Evolutionary conservation across 2,329 filamentous ascomycete species (phyloP), one percentile per base, ranked within the genome.

Genomic region (Apiospora aurea): DNA sequence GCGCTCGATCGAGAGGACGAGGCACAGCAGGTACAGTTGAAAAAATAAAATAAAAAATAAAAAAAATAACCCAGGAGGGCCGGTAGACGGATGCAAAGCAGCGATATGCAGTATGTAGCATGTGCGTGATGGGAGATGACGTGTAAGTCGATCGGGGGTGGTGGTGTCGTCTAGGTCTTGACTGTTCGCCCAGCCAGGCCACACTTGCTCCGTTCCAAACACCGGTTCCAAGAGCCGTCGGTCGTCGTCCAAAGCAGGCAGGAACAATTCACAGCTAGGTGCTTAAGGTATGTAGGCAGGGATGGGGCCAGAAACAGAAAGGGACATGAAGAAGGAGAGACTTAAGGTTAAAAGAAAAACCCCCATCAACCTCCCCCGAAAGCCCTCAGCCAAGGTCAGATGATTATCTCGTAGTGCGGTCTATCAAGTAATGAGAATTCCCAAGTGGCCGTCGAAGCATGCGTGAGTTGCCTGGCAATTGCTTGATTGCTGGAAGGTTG

Each of bases 391-490:
- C 34, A 41, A 57, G 16, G 34, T 64, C 57, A 41, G 34, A 64
- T 41, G 57, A 64, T 64, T 64, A 41, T 38, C 57, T 64, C 57
- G 41, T 64, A 64, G 57, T 64, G 41, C 21, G 34, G 34, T 64
- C 21, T 41, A 64, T 64, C 57, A 64, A 41, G 57, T 64, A 64
- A 64, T 64, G 18, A 16, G 29, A 64, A 41, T 64, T 64, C 57
- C 57, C 57, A 64, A 64, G 57, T 38, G 57, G 57, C 57, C 41
- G 29, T 64, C 57, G 21, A 64, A 64, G 57, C 57, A 41, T 41
- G 34, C 29, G 29, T 64, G 10, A 34, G 18, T 64, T 38, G 57
- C 34, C 29, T 64, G 29, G 57, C n/a, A 41, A 41, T 64, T 64
- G 57, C 57, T 64, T 64, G 18, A 64, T 64, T 41, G 57, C 57